Percentiles rank a stretch among this genome's conserved stretches.
Evolutionary conservation across 2,329 filamentous ascomycete species (phyloP).

Genomic region (Plenodomus biglobosus): DNA sequence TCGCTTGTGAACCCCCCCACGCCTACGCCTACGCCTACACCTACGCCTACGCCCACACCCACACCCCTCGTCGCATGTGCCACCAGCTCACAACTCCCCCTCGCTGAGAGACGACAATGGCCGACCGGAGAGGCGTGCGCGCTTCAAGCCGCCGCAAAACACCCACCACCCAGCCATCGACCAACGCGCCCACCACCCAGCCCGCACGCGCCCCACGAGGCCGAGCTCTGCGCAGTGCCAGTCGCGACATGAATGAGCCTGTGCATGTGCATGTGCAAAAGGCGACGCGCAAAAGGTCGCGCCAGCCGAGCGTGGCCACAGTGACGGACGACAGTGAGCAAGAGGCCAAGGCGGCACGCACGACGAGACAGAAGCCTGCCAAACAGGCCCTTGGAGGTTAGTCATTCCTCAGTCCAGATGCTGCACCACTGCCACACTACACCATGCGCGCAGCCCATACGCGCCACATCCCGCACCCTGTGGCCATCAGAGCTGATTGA

Average conservation of each 20-base stretch:
- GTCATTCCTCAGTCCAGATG: constrained; percentile 12
- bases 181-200: constrained; percentile 20
- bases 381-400: constrained; percentile 32
- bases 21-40: no score
- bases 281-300: constrained; percentile 25
- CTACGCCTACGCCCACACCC: not conserved
- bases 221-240: constrained; percentile 44
- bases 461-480: not conserved
- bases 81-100: constrained; percentile 1
- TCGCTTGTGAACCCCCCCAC: no score
- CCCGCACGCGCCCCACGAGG: constrained; percentile 28
- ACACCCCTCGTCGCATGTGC: constrained; percentile 11
- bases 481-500: constrained; percentile 12
- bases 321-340: constrained; percentile 28
- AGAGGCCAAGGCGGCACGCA: constrained; percentile 19
- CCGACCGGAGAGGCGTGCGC: constrained; percentile 36
- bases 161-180: constrained; percentile 33
- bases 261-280: constrained; percentile 19
- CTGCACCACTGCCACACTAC: not conserved
- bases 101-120: constrained; percentile 25
- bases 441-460: not conserved
- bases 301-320: constrained; percentile 33
- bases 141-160: constrained; percentile 39
- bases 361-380: constrained; percentile 22
- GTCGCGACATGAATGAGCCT: constrained; percentile 43